Evolutionary conservation across 2,329 filamentous ascomycete species (phyloP), one percentile per base, ranked within the genome.

Genomic region (Verticillium isaacii): DNA sequence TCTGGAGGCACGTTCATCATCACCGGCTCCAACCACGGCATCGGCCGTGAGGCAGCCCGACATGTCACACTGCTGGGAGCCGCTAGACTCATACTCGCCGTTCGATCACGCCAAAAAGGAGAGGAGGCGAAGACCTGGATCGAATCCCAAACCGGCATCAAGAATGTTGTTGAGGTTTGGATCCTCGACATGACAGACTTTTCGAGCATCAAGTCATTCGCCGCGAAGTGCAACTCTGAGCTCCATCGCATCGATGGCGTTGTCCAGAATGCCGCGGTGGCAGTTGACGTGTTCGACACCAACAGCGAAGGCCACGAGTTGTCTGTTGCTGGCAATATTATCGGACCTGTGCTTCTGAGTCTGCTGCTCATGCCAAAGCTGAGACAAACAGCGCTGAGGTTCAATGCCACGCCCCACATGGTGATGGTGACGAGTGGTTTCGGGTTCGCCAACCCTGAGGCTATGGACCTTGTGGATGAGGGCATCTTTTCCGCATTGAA

Each of bases 171-270:
- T 32, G 55, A 64, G 19, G 60, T 60, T 6, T 67, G 65, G 65
- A 50, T 57, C 3, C 60, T 81, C 2, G 77, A 80, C 63, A 72
- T 80, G 61, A 61, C 61, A 1, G 71, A 68, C 11, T 78, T 75
- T 62, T 68, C 70, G 1, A 78, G 75, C 2, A 69, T 80, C 52
- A 67, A 68, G 41, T 67, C 67, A 2, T 80, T 81, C 60, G 73
- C 69, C 29, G 60, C 37, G 5, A 70, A 69, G 8, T 67, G 70
- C 0, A 64, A 72, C 17, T 64, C 56, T 7, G 65, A 71, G 6
- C 67, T 80, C 11, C 60, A 68, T 1, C 70, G 72, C 12, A 60
- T 80, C 15, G 75, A 80, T 63, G 71, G 69, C 23, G 69, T 72
- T n/a, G 70, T 79, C 37, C 66, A 73, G 36, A 80, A 68, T 41